A percentile compares a stretch with the other conserved stretches of the same genome.
Evolutionary conservation across 345 rosid genomes (phyloP).

Genomic region (Eucalyptus shirleyi): DNA sequence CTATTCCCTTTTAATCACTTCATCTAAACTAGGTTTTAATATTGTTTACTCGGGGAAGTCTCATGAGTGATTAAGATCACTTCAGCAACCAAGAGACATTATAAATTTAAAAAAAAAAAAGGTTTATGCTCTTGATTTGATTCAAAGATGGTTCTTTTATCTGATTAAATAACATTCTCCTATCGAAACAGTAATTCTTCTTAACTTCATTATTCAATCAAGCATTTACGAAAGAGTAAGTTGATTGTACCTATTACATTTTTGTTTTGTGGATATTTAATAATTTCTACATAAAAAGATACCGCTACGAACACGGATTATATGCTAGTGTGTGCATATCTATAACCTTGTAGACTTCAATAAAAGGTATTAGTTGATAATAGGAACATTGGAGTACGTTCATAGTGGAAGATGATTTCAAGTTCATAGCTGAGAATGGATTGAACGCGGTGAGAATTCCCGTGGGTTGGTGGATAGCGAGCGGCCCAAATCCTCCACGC

Average conservation of each 20-base stretch:
- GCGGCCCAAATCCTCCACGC: conserved; percentile 38
- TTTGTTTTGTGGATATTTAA: not conserved
- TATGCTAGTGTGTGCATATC: not conserved
- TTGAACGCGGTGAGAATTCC: conserved; percentile 47
- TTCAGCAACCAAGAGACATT: too few relatives aligned
- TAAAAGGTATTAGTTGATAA: not conserved
- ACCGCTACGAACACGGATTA: not conserved
- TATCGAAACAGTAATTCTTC: not conserved
- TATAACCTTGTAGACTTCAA: not conserved
- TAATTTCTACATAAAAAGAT: not conserved
- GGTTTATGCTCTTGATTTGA: not conserved
- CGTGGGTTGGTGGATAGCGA: conserved; percentile 65
- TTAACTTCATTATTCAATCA: not conserved
- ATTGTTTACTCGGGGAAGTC: too few relatives aligned
- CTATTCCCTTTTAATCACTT: too few relatives aligned
- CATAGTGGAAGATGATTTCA: conserved; percentile 48
- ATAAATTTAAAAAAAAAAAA: too few relatives aligned
- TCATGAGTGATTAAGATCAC: too few relatives aligned
- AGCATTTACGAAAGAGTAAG: not conserved
- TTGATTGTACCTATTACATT: not conserved
- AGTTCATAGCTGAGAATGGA: conserved; percentile 35
- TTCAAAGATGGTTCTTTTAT: not conserved
- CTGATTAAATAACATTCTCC: not conserved
- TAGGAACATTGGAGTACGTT: conserved; percentile 56
- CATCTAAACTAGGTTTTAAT: too few relatives aligned